phyloP scores from a whole-genome alignment of 2,329 filamentous ascomycete species.

The Diaporthe destruens region DNA sequence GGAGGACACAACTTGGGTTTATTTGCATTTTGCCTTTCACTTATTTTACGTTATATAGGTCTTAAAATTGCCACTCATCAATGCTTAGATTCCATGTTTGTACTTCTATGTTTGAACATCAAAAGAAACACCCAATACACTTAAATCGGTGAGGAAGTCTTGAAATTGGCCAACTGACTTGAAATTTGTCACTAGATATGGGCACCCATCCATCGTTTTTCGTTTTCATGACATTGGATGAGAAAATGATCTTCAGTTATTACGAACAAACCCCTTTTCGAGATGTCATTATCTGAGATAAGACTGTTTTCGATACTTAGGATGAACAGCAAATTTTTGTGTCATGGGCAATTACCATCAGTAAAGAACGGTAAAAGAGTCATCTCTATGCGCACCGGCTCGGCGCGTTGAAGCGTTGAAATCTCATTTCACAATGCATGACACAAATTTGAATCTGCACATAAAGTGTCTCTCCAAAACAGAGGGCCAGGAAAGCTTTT shows the following conservation, averaged over 20 bases:
- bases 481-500: too few relatives aligned
- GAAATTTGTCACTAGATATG: too few relatives aligned
- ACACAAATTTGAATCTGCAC: neutral
- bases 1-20: neutral
- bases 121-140: neutral
- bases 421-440: neutral
- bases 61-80: neutral
- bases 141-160: neutral
- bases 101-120: too few relatives aligned
- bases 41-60: rapidly evolving
- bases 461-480: neutral
- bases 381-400: neutral
- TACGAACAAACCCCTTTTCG: neutral
- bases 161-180: neutral
- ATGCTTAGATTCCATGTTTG: too few relatives aligned
- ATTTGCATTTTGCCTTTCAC: neutral
- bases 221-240: too few relatives aligned
- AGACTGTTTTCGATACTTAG: neutral
- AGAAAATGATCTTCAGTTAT: too few relatives aligned
- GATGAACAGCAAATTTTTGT: neutral
- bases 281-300: neutral
- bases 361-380: neutral
- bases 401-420: too few relatives aligned
- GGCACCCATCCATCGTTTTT: too few relatives aligned
- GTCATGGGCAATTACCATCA: neutral